Evolutionary conservation across 192 early-diverging fungal genomes (phyloP).

Genomic region (Podila verticillata): DNA sequence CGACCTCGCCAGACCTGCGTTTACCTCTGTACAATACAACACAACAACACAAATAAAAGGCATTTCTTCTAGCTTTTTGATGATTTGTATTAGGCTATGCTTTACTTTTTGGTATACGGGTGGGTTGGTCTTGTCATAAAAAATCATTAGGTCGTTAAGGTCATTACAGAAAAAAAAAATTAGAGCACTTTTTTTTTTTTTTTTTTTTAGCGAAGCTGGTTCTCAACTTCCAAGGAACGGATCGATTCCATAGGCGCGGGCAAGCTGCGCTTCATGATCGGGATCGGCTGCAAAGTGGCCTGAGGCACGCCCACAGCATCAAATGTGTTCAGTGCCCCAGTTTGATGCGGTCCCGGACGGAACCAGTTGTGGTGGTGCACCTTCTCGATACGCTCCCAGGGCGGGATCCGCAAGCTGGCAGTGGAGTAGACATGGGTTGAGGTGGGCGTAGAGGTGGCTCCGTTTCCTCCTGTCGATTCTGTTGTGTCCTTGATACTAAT

Average conservation of each 20-base stretch:
- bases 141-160: conserved; percentile 2
- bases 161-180: conserved; percentile 9
- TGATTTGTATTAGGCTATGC: not conserved
- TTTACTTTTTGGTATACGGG: not conserved
- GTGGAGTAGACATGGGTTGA: not conserved
- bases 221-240: conserved; percentile 28
- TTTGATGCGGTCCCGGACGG: conserved; percentile 40
- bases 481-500: not conserved
- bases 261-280: conserved; percentile 32
- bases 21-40: not conserved
- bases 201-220: conserved; percentile 8
- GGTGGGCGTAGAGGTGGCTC: not conserved
- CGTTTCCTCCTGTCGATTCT: not conserved
- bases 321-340: conserved; percentile 26
- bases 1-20: not conserved
- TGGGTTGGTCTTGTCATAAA: not conserved
- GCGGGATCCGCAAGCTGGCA: conserved; percentile 9
- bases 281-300: conserved; percentile 16
- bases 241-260: conserved; percentile 11
- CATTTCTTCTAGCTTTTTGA: too few relatives aligned
- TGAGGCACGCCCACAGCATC: conserved; percentile 20
- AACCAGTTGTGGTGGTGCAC: conserved; percentile 51
- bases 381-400: conserved; percentile 42
- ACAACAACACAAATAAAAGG: not conserved
- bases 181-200: too few relatives aligned